Base-by-base conservation (phyloP, 2,329 filamentous ascomycete species). In the Alternaria sp. region DNA sequence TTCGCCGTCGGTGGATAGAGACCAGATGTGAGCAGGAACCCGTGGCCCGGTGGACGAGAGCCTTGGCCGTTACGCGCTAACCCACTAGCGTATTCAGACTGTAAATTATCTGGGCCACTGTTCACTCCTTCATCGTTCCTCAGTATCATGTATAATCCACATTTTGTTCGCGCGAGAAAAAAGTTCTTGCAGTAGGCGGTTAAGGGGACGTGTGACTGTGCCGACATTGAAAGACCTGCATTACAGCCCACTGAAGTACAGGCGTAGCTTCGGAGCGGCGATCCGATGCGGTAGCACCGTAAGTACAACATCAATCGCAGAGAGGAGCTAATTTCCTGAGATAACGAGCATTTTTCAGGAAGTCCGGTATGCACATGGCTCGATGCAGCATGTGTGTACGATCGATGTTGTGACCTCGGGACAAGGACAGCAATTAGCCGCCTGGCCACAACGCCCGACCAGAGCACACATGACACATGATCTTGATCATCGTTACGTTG, bases 51-150 rank as follows among this genome's bases (percentile, higher is more conserved):
- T 32, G 28, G 49, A n/a, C 30, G 7, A 21, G 19, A 52, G 15
- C 28, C 49, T 36, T 36, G 49, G 28, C 49, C 49, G 30, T 52
- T 36, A 3, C 19, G 19, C 30, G 49, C 49, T 52, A 36, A 21
- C 19, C 7, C 28, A 52, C 49, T 36, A 52, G 49, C 49, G 49
- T 23, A 15, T 23, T 52, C 19, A 32, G 49, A 9, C 23, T 40
- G 21, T 32, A 52, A 40, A 36, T 15, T 25, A 6, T 36, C 21
- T 40, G 28, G 49, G 13, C 49, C 49, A 52, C 49, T 52, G 30
- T 52, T 52, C 30, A 23, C 19, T 40, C 28, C 49, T 52, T 52
- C 49, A 52, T 52, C 49, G 30, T 52, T 52, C 49, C 49, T 52
- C 17, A 32, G 32, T 32, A 52, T 52, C 30, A 52, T 30, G n/a